These are phyloP conservation scores for Penicillium corylophilum DNA, from an alignment of 2,329 filamentous ascomycete genomes.

Conservation along the genomic window DNA sequence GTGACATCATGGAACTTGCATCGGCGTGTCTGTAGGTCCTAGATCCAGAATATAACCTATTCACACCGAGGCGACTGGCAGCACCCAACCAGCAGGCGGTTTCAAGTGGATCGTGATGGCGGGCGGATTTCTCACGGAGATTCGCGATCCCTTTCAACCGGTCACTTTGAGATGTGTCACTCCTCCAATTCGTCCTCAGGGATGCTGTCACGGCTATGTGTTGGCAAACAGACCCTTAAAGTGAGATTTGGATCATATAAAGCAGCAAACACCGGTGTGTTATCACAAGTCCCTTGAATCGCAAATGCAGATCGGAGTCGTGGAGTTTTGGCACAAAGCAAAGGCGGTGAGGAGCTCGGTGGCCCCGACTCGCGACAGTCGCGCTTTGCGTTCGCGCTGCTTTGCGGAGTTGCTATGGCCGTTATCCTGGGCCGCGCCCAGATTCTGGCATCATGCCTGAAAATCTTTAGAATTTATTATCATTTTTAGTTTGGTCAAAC, in stretches of 20 bases:
- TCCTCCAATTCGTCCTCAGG: background rate
- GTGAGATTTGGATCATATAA: constrained; percentile 1
- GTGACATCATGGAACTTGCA: constrained; percentile 19
- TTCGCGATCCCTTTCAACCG: constrained; percentile 1
- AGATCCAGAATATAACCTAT: background rate
- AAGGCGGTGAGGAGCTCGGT: constrained; percentile 7
- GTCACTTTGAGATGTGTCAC: background rate
- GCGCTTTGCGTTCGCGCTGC: background rate
- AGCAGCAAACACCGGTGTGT: background rate
- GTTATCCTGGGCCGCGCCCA: background rate
- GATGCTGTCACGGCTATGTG: background rate
- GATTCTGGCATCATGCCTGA: background rate
- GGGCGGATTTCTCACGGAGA: constrained; percentile 5
- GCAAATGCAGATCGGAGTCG: constrained; percentile 1
- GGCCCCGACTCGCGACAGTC: background rate
- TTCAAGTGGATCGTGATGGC: background rate
- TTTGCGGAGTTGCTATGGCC: background rate
- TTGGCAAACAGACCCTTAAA: background rate
- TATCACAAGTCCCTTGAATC: constrained; percentile 6
- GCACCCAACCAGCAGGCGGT: background rate
- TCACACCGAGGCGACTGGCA: background rate
- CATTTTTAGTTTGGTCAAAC: background rate
- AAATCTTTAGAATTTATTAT: too few species aligned
- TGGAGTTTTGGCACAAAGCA: constrained; percentile 6
- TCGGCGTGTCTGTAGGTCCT: background rate